These are phyloP conservation scores for Colletotrichum australisinense DNA, from an alignment of 2,329 filamentous ascomycete genomes.

Conservation along the genomic window DNA sequence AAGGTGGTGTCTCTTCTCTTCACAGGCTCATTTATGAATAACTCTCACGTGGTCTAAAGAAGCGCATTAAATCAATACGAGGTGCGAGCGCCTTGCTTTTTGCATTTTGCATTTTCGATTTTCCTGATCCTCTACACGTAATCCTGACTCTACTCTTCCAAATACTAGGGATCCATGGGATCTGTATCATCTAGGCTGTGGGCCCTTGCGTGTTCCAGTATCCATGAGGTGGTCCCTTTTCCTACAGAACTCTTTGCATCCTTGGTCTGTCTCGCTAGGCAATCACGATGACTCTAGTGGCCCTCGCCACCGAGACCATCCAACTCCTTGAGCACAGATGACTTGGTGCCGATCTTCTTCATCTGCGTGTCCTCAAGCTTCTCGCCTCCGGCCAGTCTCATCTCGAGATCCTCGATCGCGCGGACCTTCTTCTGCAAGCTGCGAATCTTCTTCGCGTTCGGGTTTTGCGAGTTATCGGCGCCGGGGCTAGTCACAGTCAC, in stretches of 20 bases:
- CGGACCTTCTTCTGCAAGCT: constrained; percentile 96
- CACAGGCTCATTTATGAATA: no score
- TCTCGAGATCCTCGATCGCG: constrained; percentile 97
- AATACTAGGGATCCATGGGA: neutral
- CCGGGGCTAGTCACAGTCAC: constrained; percentile 42
- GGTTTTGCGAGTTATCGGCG: constrained; percentile 65
- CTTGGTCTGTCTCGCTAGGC: neutral
- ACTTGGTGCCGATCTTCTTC: constrained; percentile 96
- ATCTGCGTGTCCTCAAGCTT: constrained; percentile 98
- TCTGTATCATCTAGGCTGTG: neutral
- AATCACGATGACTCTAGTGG: neutral
- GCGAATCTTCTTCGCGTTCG: constrained; percentile 94
- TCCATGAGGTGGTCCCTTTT: neutral
- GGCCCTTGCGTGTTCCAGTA: neutral
- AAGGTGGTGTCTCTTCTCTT: neutral
- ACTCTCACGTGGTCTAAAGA: neutral
- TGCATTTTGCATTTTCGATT: constrained; percentile 2
- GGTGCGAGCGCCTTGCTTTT: neutral
- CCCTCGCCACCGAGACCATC: constrained; percentile 59
- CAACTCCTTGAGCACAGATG: constrained; percentile 85
- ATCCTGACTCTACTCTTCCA: constrained; percentile 8
- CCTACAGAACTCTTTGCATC: neutral
- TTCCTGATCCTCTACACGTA: constrained; percentile 11
- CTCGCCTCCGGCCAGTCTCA: constrained; percentile 93
- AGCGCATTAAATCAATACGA: neutral